Evolutionary conservation across 805 yeast species (phyloP).

Genomic region (Scheffersomyces coipomensis): DNA sequence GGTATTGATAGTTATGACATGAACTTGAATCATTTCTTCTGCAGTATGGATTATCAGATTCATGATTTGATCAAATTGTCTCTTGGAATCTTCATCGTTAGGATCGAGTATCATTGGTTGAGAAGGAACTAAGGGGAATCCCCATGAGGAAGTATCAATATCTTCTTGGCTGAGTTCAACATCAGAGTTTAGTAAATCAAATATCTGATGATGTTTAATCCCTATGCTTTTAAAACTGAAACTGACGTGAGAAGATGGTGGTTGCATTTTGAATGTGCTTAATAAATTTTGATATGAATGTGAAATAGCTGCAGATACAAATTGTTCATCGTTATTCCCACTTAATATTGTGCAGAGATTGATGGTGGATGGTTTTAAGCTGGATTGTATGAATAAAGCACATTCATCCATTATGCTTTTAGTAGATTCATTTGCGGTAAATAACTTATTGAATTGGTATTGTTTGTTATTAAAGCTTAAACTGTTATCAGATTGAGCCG

Average conservation of each 20-base stretch:
- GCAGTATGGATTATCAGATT: background rate
- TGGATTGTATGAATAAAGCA: slow-evolving; percentile 16
- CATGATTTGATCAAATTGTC: background rate
- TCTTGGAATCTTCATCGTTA: background rate
- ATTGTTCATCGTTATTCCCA: slow-evolving; percentile 10
- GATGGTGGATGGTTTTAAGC: slow-evolving; percentile 1
- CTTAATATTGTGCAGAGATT: slow-evolving; percentile 17
- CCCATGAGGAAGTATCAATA: background rate
- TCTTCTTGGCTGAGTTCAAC: slow-evolving; percentile 1
- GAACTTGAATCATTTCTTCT: background rate
- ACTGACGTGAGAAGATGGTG: background rate
- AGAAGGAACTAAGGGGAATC: slow-evolving; percentile 1
- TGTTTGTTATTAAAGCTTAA: slow-evolving; percentile 1
- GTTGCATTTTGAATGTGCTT: background rate
- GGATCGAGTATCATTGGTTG: slow-evolving; percentile 5
- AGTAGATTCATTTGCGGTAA: slow-evolving; percentile 2
- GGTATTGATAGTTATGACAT: slow-evolving; percentile 1
- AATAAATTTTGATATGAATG: background rate
- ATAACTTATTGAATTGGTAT: slow-evolving; percentile 18
- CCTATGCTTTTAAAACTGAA: background rate
- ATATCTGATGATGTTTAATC: background rate
- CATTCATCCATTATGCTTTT: slow-evolving; percentile 18
- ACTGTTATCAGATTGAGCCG: slow-evolving; percentile 1
- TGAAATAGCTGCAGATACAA: background rate
- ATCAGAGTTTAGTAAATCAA: slow-evolving; percentile 1